Percentiles rank a stretch among this genome's conserved stretches.
Conservation (phyloP, 2,329 filamentous ascomycete species). For the Hymenoscyphus scutula region DNA sequence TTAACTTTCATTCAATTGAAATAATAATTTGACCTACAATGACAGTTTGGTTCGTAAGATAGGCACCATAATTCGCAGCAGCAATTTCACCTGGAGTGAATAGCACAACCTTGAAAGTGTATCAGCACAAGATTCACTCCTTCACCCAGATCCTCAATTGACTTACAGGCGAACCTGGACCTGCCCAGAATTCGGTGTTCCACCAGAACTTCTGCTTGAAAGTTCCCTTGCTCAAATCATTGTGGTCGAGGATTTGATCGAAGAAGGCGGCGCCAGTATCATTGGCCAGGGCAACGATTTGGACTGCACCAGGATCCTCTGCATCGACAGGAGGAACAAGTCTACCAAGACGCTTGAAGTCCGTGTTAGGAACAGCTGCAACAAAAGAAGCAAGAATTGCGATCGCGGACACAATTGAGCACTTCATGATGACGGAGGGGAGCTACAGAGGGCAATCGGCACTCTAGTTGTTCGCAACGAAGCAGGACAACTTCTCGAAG, state of each 20-base stretch:
- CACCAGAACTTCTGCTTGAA: constrained; percentile 55
- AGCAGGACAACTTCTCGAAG: not conserved
- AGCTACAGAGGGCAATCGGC: constrained; percentile 7
- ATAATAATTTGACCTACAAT: constrained; percentile 35
- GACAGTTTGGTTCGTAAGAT: constrained; percentile 49
- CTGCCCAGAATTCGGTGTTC: constrained; percentile 50
- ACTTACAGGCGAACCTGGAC: constrained; percentile 52
- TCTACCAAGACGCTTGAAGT: constrained; percentile 25
- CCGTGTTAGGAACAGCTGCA: constrained; percentile 15
- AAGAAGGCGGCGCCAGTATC: constrained; percentile 31
- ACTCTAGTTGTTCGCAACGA: constrained; percentile 1
- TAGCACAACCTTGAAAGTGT: constrained; percentile 42
- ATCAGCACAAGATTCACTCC: not conserved
- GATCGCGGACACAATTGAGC: constrained; percentile 26
- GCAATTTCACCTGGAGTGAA: constrained; percentile 53
- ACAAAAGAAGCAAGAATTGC: constrained; percentile 21
- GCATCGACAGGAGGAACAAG: constrained; percentile 28
- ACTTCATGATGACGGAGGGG: constrained; percentile 26
- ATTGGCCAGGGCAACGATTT: constrained; percentile 15
- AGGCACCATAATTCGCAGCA: constrained; percentile 47
- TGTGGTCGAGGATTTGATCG: constrained; percentile 56
- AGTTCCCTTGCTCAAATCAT: constrained; percentile 51
- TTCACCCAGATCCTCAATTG: constrained; percentile 6
- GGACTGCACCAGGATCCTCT: constrained; percentile 18
- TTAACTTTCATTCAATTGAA: not conserved